Base-by-base conservation (phyloP, 495 filamentous ascomycete genomes). In the Tetracladium marchalianum region DNA sequence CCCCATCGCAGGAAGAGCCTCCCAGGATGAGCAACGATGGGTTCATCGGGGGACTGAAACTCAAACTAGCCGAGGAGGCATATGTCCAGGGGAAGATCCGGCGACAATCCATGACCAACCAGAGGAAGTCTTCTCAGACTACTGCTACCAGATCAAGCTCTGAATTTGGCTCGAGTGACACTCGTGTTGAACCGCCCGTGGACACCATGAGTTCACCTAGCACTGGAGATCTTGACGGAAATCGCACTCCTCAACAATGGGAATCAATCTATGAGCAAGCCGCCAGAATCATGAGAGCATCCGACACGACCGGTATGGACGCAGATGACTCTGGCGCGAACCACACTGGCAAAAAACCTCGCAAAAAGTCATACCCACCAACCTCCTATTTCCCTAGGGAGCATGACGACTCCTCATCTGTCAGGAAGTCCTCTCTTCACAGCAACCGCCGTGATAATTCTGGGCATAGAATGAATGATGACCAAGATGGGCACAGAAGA, bases 11-110 rank as follows among this genome's bases (percentile, higher is more conserved):
- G 15, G 15, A 6, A 22, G 34, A 38, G 4, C 11, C 42, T 5
- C 36, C 39, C 11, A 16, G 42, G 13, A 10, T 33, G 9, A 17
- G 32, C 7, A 35, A 13, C 40, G 34, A 45, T 38, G 56, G 51
- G 13, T 60, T 61, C 35, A 57, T 57, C 16, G 59, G 62, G 11
- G 57, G 57, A 22, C 33, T 56, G 35, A 61, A 60, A 34, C 51
- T 64, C 8, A 56, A 57, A 31, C 47, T 53, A 19, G 53, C 55
- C 12, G 55, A 52, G 18, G 48, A 62, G 35, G 49, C 54, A 0
- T 34, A 41, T 7, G 35, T 50, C 10, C 51, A 62, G 36, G 48
- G 53, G 15, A 41, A 18, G 6, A 49, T 49, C 31, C 42, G 43
- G 7, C 3, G 22, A 32, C 31, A 35, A 24, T n/a, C 37, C 31